These are phyloP conservation scores for Clitoria ternatea DNA, from an alignment of 306 rosid species.

Conservation along the genomic window DNA sequence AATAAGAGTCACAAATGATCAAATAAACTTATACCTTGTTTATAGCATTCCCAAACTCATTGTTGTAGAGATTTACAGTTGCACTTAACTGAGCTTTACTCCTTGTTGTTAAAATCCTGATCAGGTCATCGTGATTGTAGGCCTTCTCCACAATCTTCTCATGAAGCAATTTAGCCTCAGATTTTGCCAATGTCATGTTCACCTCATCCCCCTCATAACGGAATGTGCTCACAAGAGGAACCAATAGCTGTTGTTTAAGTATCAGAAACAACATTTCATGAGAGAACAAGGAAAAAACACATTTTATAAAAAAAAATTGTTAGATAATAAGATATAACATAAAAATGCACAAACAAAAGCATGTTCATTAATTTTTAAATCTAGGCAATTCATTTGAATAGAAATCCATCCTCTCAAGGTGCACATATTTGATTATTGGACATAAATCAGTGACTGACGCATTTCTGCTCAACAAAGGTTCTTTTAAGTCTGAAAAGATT, in stretches of 20 bases:
- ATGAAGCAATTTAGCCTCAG: conserved; percentile 74
- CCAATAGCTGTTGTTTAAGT: conserved; percentile 57
- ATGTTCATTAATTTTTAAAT: not conserved
- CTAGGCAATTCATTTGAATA: not conserved
- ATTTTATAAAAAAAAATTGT: not conserved
- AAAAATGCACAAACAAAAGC: not conserved
- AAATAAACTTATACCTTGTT: conserved; percentile 54
- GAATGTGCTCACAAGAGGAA: conserved; percentile 63
- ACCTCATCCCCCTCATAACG: conserved; percentile 88
- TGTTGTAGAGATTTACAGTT: conserved; percentile 65
- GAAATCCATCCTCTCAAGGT: not conserved
- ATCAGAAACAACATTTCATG: conserved; percentile 12
- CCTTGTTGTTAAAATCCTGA: conserved; percentile 72
- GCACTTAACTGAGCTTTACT: conserved; percentile 71
- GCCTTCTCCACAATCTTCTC: conserved; percentile 58
- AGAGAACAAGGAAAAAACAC: not conserved
- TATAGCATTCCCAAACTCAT: conserved; percentile 62
- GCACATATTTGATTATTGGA: not conserved
- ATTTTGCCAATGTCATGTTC: conserved; percentile 51
- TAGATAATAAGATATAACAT: not conserved
- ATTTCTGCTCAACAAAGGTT: not conserved
- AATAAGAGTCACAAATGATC: not conserved
- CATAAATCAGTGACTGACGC: not conserved
- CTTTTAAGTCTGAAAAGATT: not conserved
- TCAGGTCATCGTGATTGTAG: conserved; percentile 56